Percentiles rank a stretch among this genome's conserved stretches.
phyloP scores from a whole-genome alignment of 2,329 filamentous ascomycete species.

The Stagonosporopsis rhizophila region DNA sequence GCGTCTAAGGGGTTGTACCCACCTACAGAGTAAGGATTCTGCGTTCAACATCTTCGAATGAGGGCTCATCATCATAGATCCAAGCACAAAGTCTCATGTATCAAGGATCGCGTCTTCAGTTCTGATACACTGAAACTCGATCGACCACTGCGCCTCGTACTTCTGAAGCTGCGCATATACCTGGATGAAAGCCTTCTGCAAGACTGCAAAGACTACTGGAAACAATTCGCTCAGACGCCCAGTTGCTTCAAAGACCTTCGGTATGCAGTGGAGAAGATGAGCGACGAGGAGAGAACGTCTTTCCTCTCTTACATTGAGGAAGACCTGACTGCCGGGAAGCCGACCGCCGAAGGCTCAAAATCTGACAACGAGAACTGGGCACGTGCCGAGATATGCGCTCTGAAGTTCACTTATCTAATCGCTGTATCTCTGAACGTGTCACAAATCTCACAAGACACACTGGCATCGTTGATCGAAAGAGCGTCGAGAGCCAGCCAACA shows the following conservation, averaged over 20 bases:
- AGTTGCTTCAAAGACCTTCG: conserved; percentile 42
- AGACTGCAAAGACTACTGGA: conserved; percentile 35
- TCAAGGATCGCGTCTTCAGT: conserved; percentile 24
- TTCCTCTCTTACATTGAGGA: conserved; percentile 29
- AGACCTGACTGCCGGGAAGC: background rate
- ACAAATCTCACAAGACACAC: background rate
- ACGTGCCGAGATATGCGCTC: conserved; percentile 29
- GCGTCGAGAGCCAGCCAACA: conserved; percentile 27
- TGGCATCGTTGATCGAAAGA: conserved; percentile 29
- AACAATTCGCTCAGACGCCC: conserved; percentile 24
- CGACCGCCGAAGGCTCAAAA: conserved; percentile 2
- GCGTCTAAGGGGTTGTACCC: conserved; percentile 16
- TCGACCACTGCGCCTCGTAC: conserved; percentile 25
- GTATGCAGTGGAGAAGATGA: conserved; percentile 29
- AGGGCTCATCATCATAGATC: conserved; percentile 10
- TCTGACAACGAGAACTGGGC: conserved; percentile 20
- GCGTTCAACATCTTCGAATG: background rate
- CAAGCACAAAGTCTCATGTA: conserved; percentile 7
- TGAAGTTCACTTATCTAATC: conserved; percentile 39
- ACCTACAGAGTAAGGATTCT: conserved; percentile 21
- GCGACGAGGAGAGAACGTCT: conserved; percentile 15
- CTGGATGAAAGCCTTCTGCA: conserved; percentile 17
- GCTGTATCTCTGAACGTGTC: conserved; percentile 25
- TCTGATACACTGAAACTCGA: conserved; percentile 18
- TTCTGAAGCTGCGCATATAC: conserved; percentile 22